Evolutionary conservation across 2,329 filamentous ascomycete species (phyloP).

Genomic region (Hymenoscyphus linearis): DNA sequence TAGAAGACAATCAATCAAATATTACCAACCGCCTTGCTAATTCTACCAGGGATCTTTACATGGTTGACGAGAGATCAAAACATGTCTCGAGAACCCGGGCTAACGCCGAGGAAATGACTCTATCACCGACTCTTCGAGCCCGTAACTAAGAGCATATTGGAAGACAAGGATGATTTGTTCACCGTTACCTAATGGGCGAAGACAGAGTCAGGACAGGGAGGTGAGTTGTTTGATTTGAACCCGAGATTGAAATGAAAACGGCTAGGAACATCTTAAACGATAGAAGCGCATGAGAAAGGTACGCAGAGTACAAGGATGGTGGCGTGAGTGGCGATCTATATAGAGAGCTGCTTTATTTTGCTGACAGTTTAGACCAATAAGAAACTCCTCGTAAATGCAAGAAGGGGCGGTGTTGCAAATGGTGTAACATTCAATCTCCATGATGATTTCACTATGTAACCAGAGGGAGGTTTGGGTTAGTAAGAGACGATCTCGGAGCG

Average conservation of each 20-base stretch:
- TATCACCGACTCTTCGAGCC: background rate
- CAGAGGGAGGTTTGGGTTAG: background rate
- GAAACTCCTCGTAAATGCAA: background rate
- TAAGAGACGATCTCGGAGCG: background rate
- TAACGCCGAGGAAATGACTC: background rate
- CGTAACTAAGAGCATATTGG: background rate
- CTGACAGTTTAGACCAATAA: no score
- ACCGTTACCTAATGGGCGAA: background rate
- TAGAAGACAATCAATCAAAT: background rate
- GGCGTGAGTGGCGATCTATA: background rate
- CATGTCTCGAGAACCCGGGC: background rate
- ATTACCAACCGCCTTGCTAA: background rate
- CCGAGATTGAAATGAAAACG: background rate
- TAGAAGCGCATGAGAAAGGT: background rate
- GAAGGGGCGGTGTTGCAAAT: background rate
- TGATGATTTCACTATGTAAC: background rate
- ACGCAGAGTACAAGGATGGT: background rate
- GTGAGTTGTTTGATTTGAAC: background rate
- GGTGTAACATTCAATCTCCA: background rate
- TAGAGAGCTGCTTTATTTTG: no score
- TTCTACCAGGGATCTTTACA: background rate
- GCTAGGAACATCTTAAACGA: background rate
- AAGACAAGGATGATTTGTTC: background rate
- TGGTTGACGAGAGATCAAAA: background rate
- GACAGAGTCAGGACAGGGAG: background rate